A percentile compares a stretch with the other conserved stretches of the same genome.
Evolutionary conservation across 768 basidiomycete species (phyloP).

Genomic region (Boletus speciosus): DNA sequence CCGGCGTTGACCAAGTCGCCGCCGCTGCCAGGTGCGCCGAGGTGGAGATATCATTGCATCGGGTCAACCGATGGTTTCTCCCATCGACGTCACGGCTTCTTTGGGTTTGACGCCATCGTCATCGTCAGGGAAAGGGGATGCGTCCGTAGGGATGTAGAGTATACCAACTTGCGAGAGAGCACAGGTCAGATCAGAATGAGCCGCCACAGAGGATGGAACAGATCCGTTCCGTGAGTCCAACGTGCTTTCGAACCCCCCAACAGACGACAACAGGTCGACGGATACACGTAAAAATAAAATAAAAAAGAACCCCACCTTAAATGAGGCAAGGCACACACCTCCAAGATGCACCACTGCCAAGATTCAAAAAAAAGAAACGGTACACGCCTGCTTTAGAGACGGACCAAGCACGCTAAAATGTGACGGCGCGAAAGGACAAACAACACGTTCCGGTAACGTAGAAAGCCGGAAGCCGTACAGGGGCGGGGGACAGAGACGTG

Average conservation of each 20-base stretch:
- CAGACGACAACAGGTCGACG: neutral
- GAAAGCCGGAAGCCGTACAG: neutral
- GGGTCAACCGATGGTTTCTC: too few relatives aligned
- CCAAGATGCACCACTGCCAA: neutral
- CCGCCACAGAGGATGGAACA: neutral
- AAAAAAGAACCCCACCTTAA: neutral
- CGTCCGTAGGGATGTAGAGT: neutral
- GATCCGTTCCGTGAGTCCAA: constrained; percentile 1
- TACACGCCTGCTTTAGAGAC: neutral
- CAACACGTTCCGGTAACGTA: neutral
- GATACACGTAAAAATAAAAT: constrained; percentile 7
- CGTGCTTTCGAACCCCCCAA: neutral
- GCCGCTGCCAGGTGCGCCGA: too few relatives aligned
- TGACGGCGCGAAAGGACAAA: neutral
- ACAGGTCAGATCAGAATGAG: neutral
- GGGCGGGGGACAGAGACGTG: neutral
- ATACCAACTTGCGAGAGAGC: neutral
- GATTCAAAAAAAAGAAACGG: neutral
- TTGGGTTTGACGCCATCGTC: too few relatives aligned
- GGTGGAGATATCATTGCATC: too few relatives aligned
- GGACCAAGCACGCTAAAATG: neutral
- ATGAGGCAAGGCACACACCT: neutral
- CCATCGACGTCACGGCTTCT: too few relatives aligned
- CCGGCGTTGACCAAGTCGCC: too few relatives aligned
- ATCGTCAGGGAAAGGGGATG: neutral